Evolutionary conservation across 805 yeast species (phyloP).

Genomic region (Barnettozyma vustinii): DNA sequence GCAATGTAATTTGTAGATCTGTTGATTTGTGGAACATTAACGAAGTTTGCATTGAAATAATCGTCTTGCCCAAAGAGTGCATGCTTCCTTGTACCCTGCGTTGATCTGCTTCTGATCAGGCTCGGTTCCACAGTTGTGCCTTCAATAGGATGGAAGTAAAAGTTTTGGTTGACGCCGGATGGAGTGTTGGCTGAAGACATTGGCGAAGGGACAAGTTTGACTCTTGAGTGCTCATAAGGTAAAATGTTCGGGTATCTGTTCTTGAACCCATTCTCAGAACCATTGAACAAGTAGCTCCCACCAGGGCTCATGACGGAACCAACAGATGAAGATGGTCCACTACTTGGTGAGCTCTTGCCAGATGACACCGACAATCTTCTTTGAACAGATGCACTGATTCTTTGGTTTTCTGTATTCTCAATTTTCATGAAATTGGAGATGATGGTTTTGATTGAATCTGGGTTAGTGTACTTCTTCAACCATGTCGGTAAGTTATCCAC

Average conservation of each 20-base stretch:
- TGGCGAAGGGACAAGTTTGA: conserved; percentile 27
- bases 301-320: conserved; percentile 8
- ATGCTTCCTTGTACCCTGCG: conserved; percentile 1
- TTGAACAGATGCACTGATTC: conserved; percentile 18
- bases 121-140: conserved; percentile 1
- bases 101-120: not conserved
- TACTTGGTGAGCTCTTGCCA: conserved; percentile 7
- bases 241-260: conserved; percentile 78
- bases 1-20: conserved; percentile 57
- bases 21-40: conserved; percentile 36
- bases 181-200: conserved; percentile 15
- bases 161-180: not conserved
- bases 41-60: conserved; percentile 58
- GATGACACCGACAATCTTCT: conserved; percentile 13
- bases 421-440: conserved; percentile 27
- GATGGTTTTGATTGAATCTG: conserved; percentile 20
- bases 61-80: conserved; percentile 8
- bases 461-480: conserved; percentile 21
- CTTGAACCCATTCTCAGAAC: conserved; percentile 68
- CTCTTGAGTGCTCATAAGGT: conserved; percentile 59
- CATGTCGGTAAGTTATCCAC: conserved; percentile 26
- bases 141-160: conserved; percentile 4
- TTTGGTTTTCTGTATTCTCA: conserved; percentile 30
- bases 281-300: conserved; percentile 12
- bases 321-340: not conserved